Percentiles rank a stretch among this genome's conserved stretches.
phyloP scores from a whole-genome alignment of 805 yeast species.

The Candida wancherniae region DNA sequence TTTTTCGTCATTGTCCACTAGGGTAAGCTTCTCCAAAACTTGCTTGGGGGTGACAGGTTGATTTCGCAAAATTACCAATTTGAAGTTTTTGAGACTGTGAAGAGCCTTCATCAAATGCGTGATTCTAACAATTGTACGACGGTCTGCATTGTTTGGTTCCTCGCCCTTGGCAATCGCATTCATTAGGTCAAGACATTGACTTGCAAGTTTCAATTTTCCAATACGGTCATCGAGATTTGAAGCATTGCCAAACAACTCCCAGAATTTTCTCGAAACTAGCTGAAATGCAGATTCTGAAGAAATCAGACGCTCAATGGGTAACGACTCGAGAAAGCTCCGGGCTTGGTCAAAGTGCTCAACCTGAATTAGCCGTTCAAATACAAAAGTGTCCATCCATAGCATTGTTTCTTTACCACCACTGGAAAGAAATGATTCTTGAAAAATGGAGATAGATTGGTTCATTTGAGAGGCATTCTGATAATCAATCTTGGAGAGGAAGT shows the following conservation, averaged over 20 bases:
- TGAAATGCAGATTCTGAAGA: slow-evolving; percentile 7
- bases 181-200: slow-evolving; percentile 24
- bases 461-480: slow-evolving; percentile 21
- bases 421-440: slow-evolving; percentile 19
- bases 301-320: slow-evolving; percentile 12
- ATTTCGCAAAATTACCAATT: slow-evolving; percentile 16
- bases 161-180: slow-evolving; percentile 11
- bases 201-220: slow-evolving; percentile 25
- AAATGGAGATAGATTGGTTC: slow-evolving; percentile 17
- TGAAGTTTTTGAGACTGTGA: slow-evolving; percentile 32
- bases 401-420: slow-evolving; percentile 8
- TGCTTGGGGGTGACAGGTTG: slow-evolving; percentile 16
- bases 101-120: slow-evolving; percentile 37
- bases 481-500: slow-evolving; percentile 22
- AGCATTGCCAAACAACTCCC: slow-evolving; percentile 30
- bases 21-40: slow-evolving; percentile 11
- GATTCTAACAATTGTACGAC: slow-evolving; percentile 16
- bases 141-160: slow-evolving; percentile 1
- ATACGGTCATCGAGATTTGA: slow-evolving; percentile 29
- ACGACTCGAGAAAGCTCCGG: slow-evolving; percentile 12
- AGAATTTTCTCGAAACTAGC: slow-evolving; percentile 23
- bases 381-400: slow-evolving; percentile 16
- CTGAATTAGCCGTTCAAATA: slow-evolving; percentile 27
- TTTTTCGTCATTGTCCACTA: slow-evolving; percentile 5
- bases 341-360: slow-evolving; percentile 26